These are phyloP conservation scores for Graphium sp. DNA, from an alignment of 2,329 filamentous ascomycete species.

Conservation along the genomic window DNA sequence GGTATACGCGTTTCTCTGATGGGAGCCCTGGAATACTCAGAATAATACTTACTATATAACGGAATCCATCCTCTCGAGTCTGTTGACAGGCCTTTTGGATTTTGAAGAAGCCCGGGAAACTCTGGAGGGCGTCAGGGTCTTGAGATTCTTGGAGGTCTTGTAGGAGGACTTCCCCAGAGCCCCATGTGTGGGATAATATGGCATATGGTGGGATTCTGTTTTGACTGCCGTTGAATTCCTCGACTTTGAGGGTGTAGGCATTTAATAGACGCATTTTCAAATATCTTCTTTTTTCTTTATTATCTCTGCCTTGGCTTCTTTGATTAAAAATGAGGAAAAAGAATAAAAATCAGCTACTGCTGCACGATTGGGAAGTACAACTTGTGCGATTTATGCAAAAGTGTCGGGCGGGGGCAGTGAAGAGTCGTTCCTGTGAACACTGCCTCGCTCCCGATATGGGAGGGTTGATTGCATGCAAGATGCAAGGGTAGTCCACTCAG, in stretches of 20 bases:
- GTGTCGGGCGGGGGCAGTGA: too few species aligned
- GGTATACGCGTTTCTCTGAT: background rate
- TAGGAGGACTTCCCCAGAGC: conserved; percentile 7
- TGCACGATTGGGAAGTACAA: too few species aligned
- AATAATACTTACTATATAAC: conserved; percentile 1
- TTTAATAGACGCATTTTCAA: conserved; percentile 3
- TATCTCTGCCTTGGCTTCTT: too few species aligned
- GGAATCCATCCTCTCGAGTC: conserved; percentile 5
- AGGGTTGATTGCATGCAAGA: too few species aligned
- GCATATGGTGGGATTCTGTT: conserved; percentile 8
- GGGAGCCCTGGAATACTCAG: background rate
- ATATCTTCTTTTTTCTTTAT: too few species aligned
- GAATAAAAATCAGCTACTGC: too few species aligned
- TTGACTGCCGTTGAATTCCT: conserved; percentile 6
- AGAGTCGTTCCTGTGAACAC: too few species aligned
- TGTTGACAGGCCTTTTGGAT: conserved; percentile 5
- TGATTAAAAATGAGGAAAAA: too few species aligned
- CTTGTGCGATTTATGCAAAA: too few species aligned
- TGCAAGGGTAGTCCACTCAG: too few species aligned
- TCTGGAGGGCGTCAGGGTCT: too few species aligned
- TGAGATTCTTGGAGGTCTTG: conserved; percentile 5
- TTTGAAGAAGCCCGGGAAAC: conserved; percentile 3
- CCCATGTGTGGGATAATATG: conserved; percentile 11
- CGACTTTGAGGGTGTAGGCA: conserved; percentile 1
- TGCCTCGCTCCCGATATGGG: too few species aligned